Evolutionary conservation across 192 early-diverging fungal genomes (phyloP).

Genomic region (Mortierella alpina): DNA sequence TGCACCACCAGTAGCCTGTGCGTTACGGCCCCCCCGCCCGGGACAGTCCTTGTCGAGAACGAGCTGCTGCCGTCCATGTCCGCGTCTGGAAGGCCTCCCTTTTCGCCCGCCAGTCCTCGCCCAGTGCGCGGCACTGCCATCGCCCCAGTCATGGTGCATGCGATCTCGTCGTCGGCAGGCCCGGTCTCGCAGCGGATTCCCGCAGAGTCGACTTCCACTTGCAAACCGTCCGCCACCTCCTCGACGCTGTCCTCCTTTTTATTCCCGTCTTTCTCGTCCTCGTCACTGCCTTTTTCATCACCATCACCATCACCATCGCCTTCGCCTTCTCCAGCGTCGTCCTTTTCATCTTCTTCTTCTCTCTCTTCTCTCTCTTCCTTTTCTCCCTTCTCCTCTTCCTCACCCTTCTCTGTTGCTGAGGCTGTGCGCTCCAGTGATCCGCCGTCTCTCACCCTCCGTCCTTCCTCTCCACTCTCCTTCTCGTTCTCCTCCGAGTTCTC

Average conservation of each 20-base stretch:
- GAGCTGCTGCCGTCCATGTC: too few species aligned
- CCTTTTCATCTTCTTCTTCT: background rate
- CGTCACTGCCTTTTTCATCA: background rate
- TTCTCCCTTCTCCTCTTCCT: background rate
- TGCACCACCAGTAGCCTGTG: too few species aligned
- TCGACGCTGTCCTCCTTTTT: background rate
- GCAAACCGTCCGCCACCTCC: background rate
- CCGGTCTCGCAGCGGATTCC: too few species aligned
- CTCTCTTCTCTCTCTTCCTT: slow-evolving; percentile 7
- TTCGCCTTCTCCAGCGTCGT: too few species aligned
- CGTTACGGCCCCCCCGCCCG: too few species aligned
- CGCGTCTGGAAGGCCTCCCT: too few species aligned
- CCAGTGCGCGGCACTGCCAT: too few species aligned
- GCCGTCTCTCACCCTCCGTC: slow-evolving; percentile 27
- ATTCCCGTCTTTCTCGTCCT: background rate
- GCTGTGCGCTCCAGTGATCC: background rate
- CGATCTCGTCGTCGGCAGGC: too few species aligned
- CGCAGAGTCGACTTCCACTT: too few species aligned
- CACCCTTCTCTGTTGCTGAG: background rate
- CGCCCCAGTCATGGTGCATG: too few species aligned
- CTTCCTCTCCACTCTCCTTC: slow-evolving; percentile 27
- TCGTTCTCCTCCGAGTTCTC: slow-evolving; percentile 34
- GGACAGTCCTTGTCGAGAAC: too few species aligned
- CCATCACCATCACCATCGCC: background rate
- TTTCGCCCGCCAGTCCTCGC: too few species aligned